Evolutionary conservation across 768 basidiomycete genomes (phyloP).

Genomic region (Pholiota microspora): DNA sequence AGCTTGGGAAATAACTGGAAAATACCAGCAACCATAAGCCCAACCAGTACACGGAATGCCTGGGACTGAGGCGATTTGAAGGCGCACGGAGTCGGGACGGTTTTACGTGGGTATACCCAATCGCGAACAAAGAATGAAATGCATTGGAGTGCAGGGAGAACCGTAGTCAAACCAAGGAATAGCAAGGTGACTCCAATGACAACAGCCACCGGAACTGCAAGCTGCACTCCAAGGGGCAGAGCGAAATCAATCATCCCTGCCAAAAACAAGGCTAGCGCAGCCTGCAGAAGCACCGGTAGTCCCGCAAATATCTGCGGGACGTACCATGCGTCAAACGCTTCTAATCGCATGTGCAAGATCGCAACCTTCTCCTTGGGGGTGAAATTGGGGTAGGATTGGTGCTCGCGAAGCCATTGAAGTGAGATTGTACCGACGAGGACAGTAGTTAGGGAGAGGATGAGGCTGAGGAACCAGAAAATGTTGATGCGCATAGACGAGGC

Average conservation of each 20-base stretch:
- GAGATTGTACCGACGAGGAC: conserved; percentile 9
- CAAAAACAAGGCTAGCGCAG: conserved; percentile 27
- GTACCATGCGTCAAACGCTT: conserved; percentile 24
- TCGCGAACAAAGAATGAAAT: not conserved
- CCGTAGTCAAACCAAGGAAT: conserved; percentile 21
- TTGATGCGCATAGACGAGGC: conserved; percentile 4
- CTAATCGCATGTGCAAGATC: conserved; percentile 24
- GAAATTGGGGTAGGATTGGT: conserved; percentile 9
- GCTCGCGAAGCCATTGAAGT: conserved; percentile 17
- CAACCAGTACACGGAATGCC: no score
- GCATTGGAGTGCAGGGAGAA: conserved; percentile 22
- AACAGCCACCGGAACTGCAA: conserved; percentile 18
- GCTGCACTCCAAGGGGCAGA: conserved; percentile 14
- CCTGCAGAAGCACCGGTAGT: conserved; percentile 27
- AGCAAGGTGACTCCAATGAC: conserved; percentile 16
- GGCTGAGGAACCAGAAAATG: conserved; percentile 10
- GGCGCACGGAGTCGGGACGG: conserved; percentile 1
- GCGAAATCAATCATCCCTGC: conserved; percentile 24
- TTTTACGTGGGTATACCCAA: not conserved
- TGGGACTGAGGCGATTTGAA: conserved; percentile 5
- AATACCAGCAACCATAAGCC: not conserved
- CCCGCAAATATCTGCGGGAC: conserved; percentile 23
- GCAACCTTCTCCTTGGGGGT: conserved; percentile 9
- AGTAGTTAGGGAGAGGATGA: conserved; percentile 9
- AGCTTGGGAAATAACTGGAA: no score